Evolutionary conservation across 129 eudicot genomes (phyloP).

Genomic region (Apium graveolens): DNA sequence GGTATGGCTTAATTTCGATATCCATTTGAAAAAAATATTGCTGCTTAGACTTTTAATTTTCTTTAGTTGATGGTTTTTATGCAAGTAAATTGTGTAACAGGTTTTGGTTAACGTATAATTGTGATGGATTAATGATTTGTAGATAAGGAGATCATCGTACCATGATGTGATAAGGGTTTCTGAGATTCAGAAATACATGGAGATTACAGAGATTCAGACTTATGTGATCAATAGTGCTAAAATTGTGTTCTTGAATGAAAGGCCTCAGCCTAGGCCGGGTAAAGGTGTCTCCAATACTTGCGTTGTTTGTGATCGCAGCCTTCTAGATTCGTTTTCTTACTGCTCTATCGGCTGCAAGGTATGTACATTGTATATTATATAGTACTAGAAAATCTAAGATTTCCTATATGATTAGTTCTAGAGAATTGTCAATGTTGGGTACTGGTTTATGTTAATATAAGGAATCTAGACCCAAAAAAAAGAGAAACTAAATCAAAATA

Average conservation of each 20-base stretch:
- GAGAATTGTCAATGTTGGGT: neutral
- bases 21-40: neutral
- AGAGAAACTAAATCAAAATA: neutral
- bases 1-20: neutral
- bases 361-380: neutral
- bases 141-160: constrained; percentile 48
- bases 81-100: neutral
- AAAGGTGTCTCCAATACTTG: constrained; percentile 38
- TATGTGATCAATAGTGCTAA: constrained; percentile 39
- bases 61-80: neutral
- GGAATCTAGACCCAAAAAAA: neutral
- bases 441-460: neutral
- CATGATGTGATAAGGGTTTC: constrained; percentile 44
- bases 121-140: neutral
- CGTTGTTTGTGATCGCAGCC: constrained; percentile 34
- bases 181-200: constrained; percentile 38
- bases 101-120: neutral
- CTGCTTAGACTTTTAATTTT: neutral
- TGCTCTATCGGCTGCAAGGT: constrained; percentile 48
- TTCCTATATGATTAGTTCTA: neutral
- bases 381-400: no score
- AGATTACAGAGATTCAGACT: constrained; percentile 34
- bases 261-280: constrained; percentile 38
- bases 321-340: constrained; percentile 37
- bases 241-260: constrained; percentile 33